Percentiles rank a stretch among this genome's conserved stretches.
These are phyloP conservation scores for Pseudozyma pruni DNA, from an alignment of 1,284 basidiomycete genomes.

Conservation along the genomic window DNA sequence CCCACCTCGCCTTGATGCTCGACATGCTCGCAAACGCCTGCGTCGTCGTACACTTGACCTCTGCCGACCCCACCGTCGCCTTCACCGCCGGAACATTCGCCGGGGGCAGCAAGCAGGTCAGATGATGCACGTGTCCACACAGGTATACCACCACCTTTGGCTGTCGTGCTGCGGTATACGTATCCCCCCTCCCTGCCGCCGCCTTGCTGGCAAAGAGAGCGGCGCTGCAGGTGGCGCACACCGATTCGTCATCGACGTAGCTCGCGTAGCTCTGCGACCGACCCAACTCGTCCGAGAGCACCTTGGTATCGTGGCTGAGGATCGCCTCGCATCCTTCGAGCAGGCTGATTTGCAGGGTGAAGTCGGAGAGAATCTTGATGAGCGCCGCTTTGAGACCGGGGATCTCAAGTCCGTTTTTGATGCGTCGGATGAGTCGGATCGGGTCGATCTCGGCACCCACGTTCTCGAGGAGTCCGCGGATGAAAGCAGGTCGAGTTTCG, in stretches of 20 bases:
- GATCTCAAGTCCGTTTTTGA: constrained; percentile 95
- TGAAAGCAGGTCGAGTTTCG: constrained; percentile 92
- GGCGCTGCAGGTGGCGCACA: constrained; percentile 46
- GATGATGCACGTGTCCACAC: constrained; percentile 60
- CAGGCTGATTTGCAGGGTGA: constrained; percentile 76
- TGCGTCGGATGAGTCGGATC: constrained; percentile 89
- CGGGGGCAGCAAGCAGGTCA: constrained; percentile 44
- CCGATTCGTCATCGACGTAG: constrained; percentile 43
- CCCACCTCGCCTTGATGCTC: constrained; percentile 30
- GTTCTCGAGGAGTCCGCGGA: constrained; percentile 88
- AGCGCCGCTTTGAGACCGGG: constrained; percentile 91
- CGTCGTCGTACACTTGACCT: constrained; percentile 27
- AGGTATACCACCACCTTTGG: constrained; percentile 54
- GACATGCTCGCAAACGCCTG: constrained; percentile 32
- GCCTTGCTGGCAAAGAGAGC: constrained; percentile 31
- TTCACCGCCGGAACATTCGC: constrained; percentile 26
- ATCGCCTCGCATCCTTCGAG: constrained; percentile 61
- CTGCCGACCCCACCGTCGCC: neutral
- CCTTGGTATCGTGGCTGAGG: constrained; percentile 50
- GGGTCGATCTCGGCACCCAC: constrained; percentile 97
- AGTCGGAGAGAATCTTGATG: constrained; percentile 96
- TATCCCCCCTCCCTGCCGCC: constrained; percentile 7
- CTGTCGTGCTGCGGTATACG: constrained; percentile 14
- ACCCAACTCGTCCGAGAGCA: constrained; percentile 47
- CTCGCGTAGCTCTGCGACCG: constrained; percentile 42